These are phyloP conservation scores for Haplosporangium sp. DNA, from an alignment of 371 early-diverging fungal species.

Conservation along the genomic window DNA sequence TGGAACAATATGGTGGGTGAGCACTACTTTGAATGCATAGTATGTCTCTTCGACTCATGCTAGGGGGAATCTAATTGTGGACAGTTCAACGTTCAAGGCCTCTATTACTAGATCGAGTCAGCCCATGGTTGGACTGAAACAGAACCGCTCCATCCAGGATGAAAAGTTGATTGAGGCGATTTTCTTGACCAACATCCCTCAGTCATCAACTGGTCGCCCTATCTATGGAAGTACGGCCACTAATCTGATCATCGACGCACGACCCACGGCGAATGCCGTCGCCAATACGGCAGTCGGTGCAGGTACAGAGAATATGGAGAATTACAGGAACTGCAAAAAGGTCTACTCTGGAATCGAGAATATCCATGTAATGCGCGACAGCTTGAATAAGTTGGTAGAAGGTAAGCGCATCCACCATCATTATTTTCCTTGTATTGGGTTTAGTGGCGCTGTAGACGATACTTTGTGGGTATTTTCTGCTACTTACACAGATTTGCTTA, in stretches of 20 bases:
- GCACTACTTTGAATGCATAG: neutral
- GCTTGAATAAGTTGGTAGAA: conserved; percentile 84
- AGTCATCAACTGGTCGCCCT: conserved; percentile 60
- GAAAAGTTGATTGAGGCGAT: conserved; percentile 95
- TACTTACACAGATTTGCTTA: neutral
- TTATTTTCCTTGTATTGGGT: neutral
- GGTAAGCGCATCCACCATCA: conserved; percentile 58
- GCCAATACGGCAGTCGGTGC: conserved; percentile 95
- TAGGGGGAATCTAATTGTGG: neutral
- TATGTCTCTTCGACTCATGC: neutral
- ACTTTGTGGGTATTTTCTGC: neutral
- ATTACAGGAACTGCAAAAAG: conserved; percentile 89
- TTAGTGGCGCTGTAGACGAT: neutral
- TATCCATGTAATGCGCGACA: conserved; percentile 97
- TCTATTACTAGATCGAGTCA: conserved; percentile 95
- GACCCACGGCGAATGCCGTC: conserved; percentile 94
- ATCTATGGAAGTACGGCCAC: conserved; percentile 52
- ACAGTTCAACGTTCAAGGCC: conserved; percentile 59
- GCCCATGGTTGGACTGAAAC: conserved; percentile 94
- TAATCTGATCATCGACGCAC: conserved; percentile 94
- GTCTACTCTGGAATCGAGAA: conserved; percentile 94
- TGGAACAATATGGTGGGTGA: conserved; percentile 72
- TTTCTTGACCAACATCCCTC: conserved; percentile 71
- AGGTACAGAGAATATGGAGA: conserved; percentile 93
- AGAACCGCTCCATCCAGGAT: conserved; percentile 95